Evolutionary conservation across 352 stramenopile species (phyloP), one percentile per base, ranked within the genome.

Genomic region (Phytophthora sp.): DNA sequence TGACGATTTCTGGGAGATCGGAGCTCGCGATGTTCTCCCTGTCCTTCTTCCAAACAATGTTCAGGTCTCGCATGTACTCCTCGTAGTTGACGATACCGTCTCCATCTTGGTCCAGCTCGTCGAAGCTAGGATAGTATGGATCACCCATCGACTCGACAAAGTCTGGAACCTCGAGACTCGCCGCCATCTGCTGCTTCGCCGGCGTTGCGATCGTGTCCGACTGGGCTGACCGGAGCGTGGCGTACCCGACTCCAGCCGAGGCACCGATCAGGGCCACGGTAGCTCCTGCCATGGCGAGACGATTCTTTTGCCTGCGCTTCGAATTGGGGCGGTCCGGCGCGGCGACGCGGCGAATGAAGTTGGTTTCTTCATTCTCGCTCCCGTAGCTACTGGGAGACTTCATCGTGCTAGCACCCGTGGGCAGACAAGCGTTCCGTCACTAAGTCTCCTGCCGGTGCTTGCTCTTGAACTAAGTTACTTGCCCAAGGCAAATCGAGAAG

Each of bases 301-400:
- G 73, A 38, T 82, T 86, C 60, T 80, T 83, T 15, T 82, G 59
- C 26, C 73, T 72, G 27, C 68, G 77, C 17, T 62, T 72, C 0
- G 54, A 34, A 52, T 71, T 67, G 9, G 63, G 60, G 5, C 67
- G 75, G 35, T 88, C 74, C 4, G 78, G 78, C 27, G 68, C 63
- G 4, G 68, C 76, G 44, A 86, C 76, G 43, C 78, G 78, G 21
- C 76, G 73, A 59, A 86, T 82, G 72, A 88, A 88, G 51, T 59
- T 71, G 28, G 65, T 76, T 24, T 88, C 76, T 58, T 88, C 79
- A 63, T 86, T 88, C 42, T 84, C 68, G 32, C 67, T 84, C 37
- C 77, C 77, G 66, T 89, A 89, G 41, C 65, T 60, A 23, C 54
- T 76, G 18, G 76, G 69, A 53, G 64, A 72, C 72, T 89, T 87